Evolutionary conservation across 2,329 filamentous ascomycete genomes (phyloP), one percentile per base, ranked within the genome.

Genomic region (Pseudonectria foliicola): DNA sequence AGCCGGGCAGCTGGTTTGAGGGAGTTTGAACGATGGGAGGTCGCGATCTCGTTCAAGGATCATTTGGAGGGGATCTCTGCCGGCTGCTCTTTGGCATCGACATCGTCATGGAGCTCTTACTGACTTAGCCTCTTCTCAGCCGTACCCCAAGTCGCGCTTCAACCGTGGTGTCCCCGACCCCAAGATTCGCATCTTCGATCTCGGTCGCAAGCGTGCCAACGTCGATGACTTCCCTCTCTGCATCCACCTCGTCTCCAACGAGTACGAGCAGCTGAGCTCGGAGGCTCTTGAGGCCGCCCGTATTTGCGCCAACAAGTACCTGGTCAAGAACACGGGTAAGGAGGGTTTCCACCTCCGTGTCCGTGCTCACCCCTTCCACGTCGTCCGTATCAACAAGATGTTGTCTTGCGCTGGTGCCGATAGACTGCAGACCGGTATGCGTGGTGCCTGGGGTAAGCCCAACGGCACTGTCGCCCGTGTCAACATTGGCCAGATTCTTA

Each of bases 301-400:
- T 82, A 98, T 98, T 68, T 96, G 90, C 80, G 89, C 89, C 84
- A 98, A 98, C 86, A 96, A 96, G 86, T 93, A 83, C 74, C 67
- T 84, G 50, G 77, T 81, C 68, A 83, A 83, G 76, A 67, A 70
- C 57, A 67, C 71, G 56, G 80, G 80, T 67, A 84, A 84, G 75
- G 80, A 84, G 62, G 67, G 70, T 62, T 84, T 84, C 77, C 80
- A 84, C 66, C 70, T 84, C 54, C 79, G 80, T 58, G 75, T 84
- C 63, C 80, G 92, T 66, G 89, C 88, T 64, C 92, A 98, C 80
- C 92, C 92, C 55, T 98, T 86, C 87, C 92, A 98, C 80, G 92
- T 98, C 73, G 85, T 98, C 79, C 92, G 92, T 74, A 98, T 98
- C 89, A 98, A 98, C 88, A 98, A 98, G 85, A 98, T 98, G 92